phyloP scores from a whole-genome alignment of 495 filamentous ascomycete species.

The Xylaria nigripes region DNA sequence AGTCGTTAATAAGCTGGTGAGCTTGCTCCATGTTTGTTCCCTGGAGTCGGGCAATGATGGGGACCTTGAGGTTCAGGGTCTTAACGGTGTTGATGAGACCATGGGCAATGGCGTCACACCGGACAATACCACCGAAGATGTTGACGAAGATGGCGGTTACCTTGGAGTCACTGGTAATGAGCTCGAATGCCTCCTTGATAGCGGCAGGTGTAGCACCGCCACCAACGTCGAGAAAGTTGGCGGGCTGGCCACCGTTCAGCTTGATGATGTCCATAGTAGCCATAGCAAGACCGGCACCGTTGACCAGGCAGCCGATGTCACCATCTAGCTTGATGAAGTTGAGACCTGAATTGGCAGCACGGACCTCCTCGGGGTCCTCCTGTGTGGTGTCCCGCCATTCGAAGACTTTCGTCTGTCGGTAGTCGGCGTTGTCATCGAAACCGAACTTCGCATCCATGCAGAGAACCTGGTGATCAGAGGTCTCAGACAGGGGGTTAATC shows the following conservation, averaged over 20 bases:
- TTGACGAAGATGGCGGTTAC: conserved; percentile 99
- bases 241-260: conserved; percentile 90
- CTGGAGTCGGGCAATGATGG: conserved; percentile 92
- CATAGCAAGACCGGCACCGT: conserved; percentile 98
- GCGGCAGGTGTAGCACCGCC: conserved; percentile 94
- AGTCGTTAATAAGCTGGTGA: conserved; percentile 92
- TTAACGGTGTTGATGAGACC: conserved; percentile 90
- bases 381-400: conserved; percentile 86
- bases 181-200: conserved; percentile 93
- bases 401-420: conserved; percentile 95
- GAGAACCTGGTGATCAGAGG: conserved; percentile 91
- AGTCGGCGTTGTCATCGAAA: conserved; percentile 98
- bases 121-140: conserved; percentile 98
- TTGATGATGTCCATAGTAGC: conserved; percentile 99
- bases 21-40: conserved; percentile 98
- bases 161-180: conserved; percentile 97
- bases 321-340: conserved; percentile 99
- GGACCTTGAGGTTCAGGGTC: conserved; percentile 88
- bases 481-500: conserved; percentile 97
- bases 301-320: conserved; percentile 98
- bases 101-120: conserved; percentile 95
- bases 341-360: conserved; percentile 82
- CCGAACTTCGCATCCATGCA: conserved; percentile 98
- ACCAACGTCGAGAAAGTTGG: conserved; percentile 98
- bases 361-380: conserved; percentile 96